Conservation (phyloP, 169 alveolate species). For the Besnoitia besnoiti region DNA sequence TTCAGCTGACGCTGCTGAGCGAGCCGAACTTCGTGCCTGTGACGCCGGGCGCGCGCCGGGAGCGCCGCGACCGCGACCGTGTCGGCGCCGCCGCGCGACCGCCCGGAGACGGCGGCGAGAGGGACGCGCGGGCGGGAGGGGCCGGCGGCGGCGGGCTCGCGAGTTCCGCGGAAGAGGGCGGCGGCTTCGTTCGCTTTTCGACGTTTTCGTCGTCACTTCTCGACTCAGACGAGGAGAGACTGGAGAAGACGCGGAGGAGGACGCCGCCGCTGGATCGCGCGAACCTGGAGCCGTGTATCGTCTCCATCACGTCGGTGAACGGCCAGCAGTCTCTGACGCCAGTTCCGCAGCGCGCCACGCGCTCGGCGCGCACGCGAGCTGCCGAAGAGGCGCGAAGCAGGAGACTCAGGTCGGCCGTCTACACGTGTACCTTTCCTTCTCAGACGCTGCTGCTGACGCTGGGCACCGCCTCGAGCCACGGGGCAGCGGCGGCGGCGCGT, state of each 20-base stretch:
- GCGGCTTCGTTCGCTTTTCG: too few species aligned
- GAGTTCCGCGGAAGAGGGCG: too few species aligned
- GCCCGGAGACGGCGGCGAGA: not conserved
- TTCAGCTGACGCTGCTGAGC: not conserved
- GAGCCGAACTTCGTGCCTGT: not conserved
- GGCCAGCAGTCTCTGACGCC: not conserved
- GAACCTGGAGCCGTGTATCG: constrained; percentile 3
- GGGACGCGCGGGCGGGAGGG: not conserved
- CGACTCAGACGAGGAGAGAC: not conserved
- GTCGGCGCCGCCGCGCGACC: not conserved
- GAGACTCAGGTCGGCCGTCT: not conserved
- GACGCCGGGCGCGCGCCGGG: not conserved
- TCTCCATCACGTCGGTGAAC: not conserved
- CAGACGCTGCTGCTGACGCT: not conserved
- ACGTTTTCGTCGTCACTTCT: not conserved
- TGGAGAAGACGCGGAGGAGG: not conserved
- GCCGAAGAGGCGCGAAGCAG: not conserved
- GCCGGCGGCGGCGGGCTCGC: too few species aligned
- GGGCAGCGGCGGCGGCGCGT: not conserved
- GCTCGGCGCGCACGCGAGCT: not conserved
- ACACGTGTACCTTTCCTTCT: not conserved
- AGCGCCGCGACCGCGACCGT: not conserved
- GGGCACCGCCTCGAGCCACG: not conserved
- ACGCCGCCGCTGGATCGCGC: not conserved
- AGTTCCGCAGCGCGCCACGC: not conserved